Conservation (phyloP, 2,329 filamentous ascomycete genomes). For the Penicillium sp. region DNA sequence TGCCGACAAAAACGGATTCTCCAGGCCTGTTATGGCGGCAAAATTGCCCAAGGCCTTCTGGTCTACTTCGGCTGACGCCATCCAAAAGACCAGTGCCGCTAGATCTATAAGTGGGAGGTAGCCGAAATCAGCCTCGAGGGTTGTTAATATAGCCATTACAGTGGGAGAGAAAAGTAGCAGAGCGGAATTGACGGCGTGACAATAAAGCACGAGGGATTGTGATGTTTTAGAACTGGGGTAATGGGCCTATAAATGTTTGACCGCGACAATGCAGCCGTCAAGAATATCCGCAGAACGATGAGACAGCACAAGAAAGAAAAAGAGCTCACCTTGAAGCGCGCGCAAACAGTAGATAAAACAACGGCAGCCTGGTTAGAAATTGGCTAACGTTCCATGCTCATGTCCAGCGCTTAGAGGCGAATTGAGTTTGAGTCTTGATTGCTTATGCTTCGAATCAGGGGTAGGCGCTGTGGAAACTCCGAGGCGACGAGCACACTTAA, state of each 20-base stretch:
- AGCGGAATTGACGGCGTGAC: background rate
- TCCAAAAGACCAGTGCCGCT: conserved; percentile 54
- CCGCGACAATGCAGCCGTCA: background rate
- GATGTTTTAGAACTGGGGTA: background rate
- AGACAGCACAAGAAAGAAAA: conserved; percentile 13
- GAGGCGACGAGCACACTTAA: conserved; percentile 10
- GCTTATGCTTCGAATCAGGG: conserved; percentile 12
- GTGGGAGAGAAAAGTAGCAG: conserved; percentile 2
- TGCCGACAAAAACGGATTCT: conserved; percentile 74
- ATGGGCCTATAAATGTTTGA: background rate
- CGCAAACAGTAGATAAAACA: conserved; percentile 30
- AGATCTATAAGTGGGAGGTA: conserved; percentile 35
- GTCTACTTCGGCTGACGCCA: conserved; percentile 97
- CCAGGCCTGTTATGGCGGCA: conserved; percentile 76
- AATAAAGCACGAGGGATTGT: background rate
- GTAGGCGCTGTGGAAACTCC: background rate
- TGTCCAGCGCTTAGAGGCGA: conserved; percentile 30
- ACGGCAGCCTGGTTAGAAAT: conserved; percentile 29
- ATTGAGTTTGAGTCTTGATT: conserved; percentile 15
- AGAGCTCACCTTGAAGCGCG: conserved; percentile 36
- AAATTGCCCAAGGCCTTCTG: conserved; percentile 94
- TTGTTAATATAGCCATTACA: conserved; percentile 11
- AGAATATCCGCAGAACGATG: background rate
- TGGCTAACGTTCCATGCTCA: conserved; percentile 35
- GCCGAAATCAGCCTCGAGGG: conserved; percentile 36